phyloP scores from a whole-genome alignment of 1,139 yeast species.

The Dujonia santamariae region DNA sequence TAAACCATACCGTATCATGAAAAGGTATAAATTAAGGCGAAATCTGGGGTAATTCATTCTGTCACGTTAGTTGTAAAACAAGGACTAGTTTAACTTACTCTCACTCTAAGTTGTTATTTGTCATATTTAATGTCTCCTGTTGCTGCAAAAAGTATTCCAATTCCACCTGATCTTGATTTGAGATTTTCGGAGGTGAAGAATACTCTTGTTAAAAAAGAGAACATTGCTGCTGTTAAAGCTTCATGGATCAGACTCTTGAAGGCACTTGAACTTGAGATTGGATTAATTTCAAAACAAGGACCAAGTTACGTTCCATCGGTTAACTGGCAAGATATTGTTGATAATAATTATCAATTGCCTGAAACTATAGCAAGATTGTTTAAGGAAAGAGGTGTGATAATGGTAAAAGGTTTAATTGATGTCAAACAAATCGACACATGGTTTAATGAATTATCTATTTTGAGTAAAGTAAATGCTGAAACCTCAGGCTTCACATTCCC shows the following conservation, averaged over 20 bases:
- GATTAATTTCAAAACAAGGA: conserved; percentile 14
- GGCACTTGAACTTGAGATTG: conserved; percentile 16
- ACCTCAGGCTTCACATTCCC: conserved; percentile 30
- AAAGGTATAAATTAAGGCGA: too few relatives aligned
- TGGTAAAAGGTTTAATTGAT: conserved; percentile 21
- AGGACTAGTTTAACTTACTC: too few relatives aligned
- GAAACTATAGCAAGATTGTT: conserved; percentile 11
- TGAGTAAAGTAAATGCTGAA: conserved; percentile 25
- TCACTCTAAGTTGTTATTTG: too few relatives aligned
- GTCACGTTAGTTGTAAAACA: too few relatives aligned
- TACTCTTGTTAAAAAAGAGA: conserved; percentile 18
- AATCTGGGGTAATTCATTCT: too few relatives aligned
- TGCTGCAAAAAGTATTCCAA: not conserved
- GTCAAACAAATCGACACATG: conserved; percentile 15
- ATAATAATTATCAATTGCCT: conserved; percentile 14
- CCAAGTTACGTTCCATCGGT: conserved; percentile 16
- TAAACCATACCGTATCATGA: too few relatives aligned
- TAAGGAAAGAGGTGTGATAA: conserved; percentile 16
- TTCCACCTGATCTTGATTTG: conserved; percentile 10
- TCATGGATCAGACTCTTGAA: conserved; percentile 21
- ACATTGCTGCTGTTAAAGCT: conserved; percentile 17
- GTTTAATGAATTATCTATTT: conserved; percentile 18
- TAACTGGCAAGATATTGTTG: conserved; percentile 15
- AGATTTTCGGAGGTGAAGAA: conserved; percentile 15
- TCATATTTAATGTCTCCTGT: conserved; percentile 4